Evolutionary conservation across 1,284 basidiomycete genomes (phyloP).

Genomic region (Sphagnurus paluster): DNA sequence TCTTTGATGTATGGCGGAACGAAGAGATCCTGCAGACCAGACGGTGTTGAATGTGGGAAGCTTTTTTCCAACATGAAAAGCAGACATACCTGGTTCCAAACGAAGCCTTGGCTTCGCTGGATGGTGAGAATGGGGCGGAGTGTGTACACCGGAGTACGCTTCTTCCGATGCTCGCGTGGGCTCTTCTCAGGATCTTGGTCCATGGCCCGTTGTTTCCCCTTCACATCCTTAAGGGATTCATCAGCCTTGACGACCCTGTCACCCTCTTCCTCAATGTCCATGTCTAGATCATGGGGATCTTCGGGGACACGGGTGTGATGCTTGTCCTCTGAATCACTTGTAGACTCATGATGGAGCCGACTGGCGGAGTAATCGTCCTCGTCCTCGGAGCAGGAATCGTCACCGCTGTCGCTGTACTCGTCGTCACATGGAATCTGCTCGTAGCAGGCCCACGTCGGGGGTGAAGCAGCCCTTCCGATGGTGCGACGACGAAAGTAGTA

Average conservation of each 20-base stretch:
- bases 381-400: slow-evolving; percentile 70
- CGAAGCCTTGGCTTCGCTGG: slow-evolving; percentile 82
- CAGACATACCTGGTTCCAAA: slow-evolving; percentile 76
- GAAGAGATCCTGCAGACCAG: slow-evolving; percentile 66
- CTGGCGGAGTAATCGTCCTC: slow-evolving; percentile 57
- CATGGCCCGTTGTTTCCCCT: slow-evolving; percentile 77
- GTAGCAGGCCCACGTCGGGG: slow-evolving; percentile 83
- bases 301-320: slow-evolving; percentile 31
- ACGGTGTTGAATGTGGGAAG: slow-evolving; percentile 10
- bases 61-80: slow-evolving; percentile 2
- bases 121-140: slow-evolving; percentile 81
- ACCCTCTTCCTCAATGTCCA: slow-evolving; percentile 66
- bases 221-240: slow-evolving; percentile 58
- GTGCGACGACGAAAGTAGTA: slow-evolving; percentile 69
- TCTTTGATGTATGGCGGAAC: slow-evolving; percentile 86
- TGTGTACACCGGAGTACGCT: slow-evolving; percentile 56
- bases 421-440: slow-evolving; percentile 75
- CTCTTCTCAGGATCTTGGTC: slow-evolving; percentile 45
- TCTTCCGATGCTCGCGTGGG: slow-evolving; percentile 56
- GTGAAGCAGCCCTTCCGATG: slow-evolving; percentile 75
- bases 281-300: slow-evolving; percentile 46
- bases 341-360: slow-evolving; percentile 26
- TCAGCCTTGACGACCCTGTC: slow-evolving; percentile 34
- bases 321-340: slow-evolving; percentile 38
- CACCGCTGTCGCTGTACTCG: slow-evolving; percentile 45